These are phyloP conservation scores for Fusarium camptoceras DNA, from an alignment of 2,329 filamentous ascomycete genomes.

Conservation along the genomic window DNA sequence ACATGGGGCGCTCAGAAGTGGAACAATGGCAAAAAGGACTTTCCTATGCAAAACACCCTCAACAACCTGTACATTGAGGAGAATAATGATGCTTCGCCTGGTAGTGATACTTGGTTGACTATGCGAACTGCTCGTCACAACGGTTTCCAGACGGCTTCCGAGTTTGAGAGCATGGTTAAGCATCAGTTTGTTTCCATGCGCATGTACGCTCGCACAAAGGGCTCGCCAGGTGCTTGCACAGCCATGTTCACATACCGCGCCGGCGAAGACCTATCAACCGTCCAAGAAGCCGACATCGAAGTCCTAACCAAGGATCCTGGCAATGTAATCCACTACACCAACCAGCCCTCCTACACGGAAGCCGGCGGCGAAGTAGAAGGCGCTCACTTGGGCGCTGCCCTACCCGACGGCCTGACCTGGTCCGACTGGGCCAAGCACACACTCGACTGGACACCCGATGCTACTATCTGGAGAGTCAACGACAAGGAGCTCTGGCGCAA, in stretches of 20 bases:
- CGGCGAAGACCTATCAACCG: conserved; percentile 48
- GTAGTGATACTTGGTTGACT: conserved; percentile 57
- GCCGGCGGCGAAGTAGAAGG: conserved; percentile 57
- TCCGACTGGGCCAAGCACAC: conserved; percentile 67
- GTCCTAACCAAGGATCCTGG: conserved; percentile 59
- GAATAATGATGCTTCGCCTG: conserved; percentile 48
- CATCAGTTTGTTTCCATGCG: conserved; percentile 53
- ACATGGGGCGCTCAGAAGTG: conserved; percentile 55
- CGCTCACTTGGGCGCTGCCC: conserved; percentile 58
- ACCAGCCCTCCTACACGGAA: conserved; percentile 64
- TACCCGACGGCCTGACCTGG: conserved; percentile 59
- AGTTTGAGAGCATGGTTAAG: conserved; percentile 56
- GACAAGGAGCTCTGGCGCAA: conserved; percentile 61
- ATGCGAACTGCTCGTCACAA: conserved; percentile 58
- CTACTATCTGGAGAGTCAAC: conserved; percentile 66
- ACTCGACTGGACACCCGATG: conserved; percentile 67
- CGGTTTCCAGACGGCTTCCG: conserved; percentile 58
- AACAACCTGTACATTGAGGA: conserved; percentile 60
- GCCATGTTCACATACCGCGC: conserved; percentile 64
- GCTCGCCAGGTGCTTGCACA: conserved; percentile 60
- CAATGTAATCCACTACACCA: conserved; percentile 65
- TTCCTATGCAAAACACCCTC: conserved; percentile 53
- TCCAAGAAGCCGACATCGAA: conserved; percentile 65
- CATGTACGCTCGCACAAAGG: conserved; percentile 61
- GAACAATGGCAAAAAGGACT: conserved; percentile 52